Evolutionary conservation across 768 basidiomycete genomes (phyloP), one percentile per base, ranked within the genome.

Genomic region (Galerina marginata): DNA sequence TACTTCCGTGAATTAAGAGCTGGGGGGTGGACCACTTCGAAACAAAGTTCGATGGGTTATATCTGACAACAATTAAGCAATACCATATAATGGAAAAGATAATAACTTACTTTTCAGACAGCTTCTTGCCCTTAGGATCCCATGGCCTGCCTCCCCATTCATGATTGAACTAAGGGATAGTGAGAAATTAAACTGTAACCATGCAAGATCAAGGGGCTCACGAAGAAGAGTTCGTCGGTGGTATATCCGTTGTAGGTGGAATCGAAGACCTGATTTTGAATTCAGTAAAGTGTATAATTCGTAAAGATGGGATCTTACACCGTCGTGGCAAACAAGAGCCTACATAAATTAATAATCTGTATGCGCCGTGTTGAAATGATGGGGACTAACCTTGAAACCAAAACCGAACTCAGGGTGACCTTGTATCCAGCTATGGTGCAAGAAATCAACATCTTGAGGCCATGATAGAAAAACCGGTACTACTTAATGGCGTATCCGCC

Each of bases 171-270:
- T 94, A 55, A 38, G 11, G 11, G 23, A 29, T 23, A 43, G 29
- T 39, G 38, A 50, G n/a, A 39, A 29, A 46, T 10, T 38, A 25
- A 36, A 36, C 14, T 10, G 14, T 9, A 25, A 59, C n/a, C 11
- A 14, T 33, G 29, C 29, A 33, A 33, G 29, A 7, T 33, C 29
- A 51, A 9, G 1, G 42, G 38, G 26, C 90, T 67, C 69, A 93
- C 92, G 77, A 95, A 96, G 83, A 89, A 93, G 38, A 96, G 82
- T 68, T 96, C 93, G 53, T 98, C 96, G 9, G 95, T 98, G 12
- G 90, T 85, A 70, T 88, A 95, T n/a, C 90, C 93, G 48, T 89
- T 90, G 73, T 91, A 91, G 7, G 74, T 80, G 3, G 89, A 80
- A 67, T 93, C 91, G 65, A 95, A 95, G 25, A 91, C 84, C 87